Percentiles rank a stretch among this genome's conserved stretches.
Evolutionary conservation across 345 rosid species (phyloP).

Genomic region (Salix brachista): DNA sequence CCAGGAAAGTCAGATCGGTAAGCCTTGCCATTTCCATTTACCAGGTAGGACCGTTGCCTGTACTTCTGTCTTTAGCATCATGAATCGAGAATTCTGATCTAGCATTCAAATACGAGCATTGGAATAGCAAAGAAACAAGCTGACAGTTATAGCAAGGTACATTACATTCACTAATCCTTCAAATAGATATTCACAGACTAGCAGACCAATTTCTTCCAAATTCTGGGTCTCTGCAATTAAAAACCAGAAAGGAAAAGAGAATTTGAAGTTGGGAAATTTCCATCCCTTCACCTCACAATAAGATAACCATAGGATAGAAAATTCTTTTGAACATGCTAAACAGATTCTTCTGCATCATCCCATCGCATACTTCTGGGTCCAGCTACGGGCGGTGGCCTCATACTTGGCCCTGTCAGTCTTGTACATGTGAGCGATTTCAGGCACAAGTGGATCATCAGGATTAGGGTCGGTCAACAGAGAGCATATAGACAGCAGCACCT

Average conservation of each 20-base stretch:
- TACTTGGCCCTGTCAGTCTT: constrained; percentile 19
- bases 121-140: background rate
- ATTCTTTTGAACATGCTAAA: background rate
- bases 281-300: background rate
- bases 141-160: background rate
- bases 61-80: no score
- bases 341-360: background rate
- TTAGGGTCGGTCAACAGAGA: constrained; percentile 20
- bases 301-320: background rate
- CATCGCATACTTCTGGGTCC: constrained; percentile 27
- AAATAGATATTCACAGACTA: constrained; percentile 7
- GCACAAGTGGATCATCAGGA: constrained; percentile 25
- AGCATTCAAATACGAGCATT: background rate
- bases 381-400: constrained; percentile 25
- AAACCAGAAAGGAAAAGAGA: background rate
- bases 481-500: constrained; percentile 21
- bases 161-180: background rate
- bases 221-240: background rate
- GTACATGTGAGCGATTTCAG: constrained; percentile 26
- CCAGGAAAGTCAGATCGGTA: no score
- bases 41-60: no score
- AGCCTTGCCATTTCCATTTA: no score
- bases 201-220: background rate
- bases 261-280: background rate
- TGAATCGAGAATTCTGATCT: no score